phyloP scores from a whole-genome alignment of 495 filamentous ascomycete genomes.

The Cryomyces antarcticus region DNA sequence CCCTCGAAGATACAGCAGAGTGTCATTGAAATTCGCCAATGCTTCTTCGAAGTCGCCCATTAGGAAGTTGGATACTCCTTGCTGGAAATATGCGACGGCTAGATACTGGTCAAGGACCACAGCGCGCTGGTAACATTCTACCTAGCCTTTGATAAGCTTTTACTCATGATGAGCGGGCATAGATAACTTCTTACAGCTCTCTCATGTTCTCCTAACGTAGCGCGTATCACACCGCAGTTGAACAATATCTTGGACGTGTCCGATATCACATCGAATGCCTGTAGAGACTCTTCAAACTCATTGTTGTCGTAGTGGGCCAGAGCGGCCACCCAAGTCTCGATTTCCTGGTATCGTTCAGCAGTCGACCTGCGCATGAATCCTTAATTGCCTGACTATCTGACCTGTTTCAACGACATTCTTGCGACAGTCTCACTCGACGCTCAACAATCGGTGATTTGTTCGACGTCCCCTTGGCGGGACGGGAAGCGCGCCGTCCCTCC shows the following conservation, averaged over 20 bases:
- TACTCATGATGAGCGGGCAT: background rate
- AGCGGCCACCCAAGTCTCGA: constrained; percentile 93
- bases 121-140: constrained; percentile 85
- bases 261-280: constrained; percentile 63
- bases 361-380: constrained; percentile 3
- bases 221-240: constrained; percentile 96
- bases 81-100: constrained; percentile 94
- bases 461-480: background rate
- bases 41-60: constrained; percentile 95
- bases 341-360: constrained; percentile 44
- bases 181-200: constrained; percentile 50
- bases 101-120: constrained; percentile 82
- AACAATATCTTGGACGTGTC: constrained; percentile 98
- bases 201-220: constrained; percentile 89
- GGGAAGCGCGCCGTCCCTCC: background rate
- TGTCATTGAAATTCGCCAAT: constrained; percentile 97
- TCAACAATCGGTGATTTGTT: background rate
- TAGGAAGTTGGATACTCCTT: constrained; percentile 96
- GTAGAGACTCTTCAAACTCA: constrained; percentile 75
- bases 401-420: constrained; percentile 58
- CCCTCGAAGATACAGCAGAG: constrained; percentile 79
- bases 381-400: constrained; percentile 12
- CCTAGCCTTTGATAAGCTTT: constrained; percentile 28
- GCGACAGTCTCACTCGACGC: background rate
- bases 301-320: constrained; percentile 86